Evolutionary conservation across 192 early-diverging fungal genomes (phyloP).

Genomic region (Umbelopsis sp.): DNA sequence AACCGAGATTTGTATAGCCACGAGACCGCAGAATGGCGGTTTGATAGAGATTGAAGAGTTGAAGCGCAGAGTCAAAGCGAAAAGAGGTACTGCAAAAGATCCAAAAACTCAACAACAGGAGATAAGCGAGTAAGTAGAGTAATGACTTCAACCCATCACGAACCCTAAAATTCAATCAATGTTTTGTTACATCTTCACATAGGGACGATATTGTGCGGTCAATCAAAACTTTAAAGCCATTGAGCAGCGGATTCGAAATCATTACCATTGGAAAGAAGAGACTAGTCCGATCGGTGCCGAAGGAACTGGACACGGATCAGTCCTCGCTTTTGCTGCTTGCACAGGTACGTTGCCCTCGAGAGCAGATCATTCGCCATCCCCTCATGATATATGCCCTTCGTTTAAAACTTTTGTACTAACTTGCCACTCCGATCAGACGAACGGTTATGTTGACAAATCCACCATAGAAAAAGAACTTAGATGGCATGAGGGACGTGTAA

Average conservation of each 20-base stretch:
- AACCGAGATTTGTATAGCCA: conserved; percentile 86
- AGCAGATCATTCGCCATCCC: background rate
- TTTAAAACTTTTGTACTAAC: background rate
- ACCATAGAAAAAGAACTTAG: conserved; percentile 46
- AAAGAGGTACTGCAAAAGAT: conserved; percentile 53
- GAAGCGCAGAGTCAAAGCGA: conserved; percentile 65
- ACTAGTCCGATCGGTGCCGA: conserved; percentile 88
- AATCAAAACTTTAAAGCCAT: conserved; percentile 84
- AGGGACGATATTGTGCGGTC: conserved; percentile 88
- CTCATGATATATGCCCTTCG: background rate
- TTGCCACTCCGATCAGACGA: background rate
- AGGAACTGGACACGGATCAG: conserved; percentile 87
- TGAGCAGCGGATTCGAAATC: conserved; percentile 89
- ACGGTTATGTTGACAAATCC: conserved; percentile 45
- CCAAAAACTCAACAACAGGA: conserved; percentile 29
- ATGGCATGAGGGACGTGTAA: conserved; percentile 61
- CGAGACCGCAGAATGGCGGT: conserved; percentile 85
- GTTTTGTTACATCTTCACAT: background rate
- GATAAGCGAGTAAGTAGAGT: conserved; percentile 39
- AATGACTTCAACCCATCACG: background rate
- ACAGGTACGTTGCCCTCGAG: conserved; percentile 49
- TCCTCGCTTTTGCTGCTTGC: conserved; percentile 70
- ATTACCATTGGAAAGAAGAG: conserved; percentile 75
- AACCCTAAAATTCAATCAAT: no score
- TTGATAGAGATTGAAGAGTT: conserved; percentile 87